Conservation (phyloP, 78 protist species). For the Protostelium mycophagum region DNA sequence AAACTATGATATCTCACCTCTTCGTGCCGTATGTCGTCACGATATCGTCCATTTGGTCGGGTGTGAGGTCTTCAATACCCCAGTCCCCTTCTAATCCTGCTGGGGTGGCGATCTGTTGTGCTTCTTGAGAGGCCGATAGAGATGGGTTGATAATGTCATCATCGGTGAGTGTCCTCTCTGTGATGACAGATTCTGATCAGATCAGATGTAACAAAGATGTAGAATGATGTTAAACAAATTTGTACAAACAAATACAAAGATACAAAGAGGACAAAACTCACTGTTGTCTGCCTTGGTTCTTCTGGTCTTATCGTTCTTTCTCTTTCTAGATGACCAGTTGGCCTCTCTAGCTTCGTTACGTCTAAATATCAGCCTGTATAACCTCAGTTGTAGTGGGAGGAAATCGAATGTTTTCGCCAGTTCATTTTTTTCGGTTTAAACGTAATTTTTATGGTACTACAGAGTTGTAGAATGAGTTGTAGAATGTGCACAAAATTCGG, state of each 20-base stretch:
- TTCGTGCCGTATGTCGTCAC: neutral
- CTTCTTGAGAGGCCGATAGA: neutral
- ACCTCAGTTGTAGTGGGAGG: too few species aligned
- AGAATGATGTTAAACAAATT: too few species aligned
- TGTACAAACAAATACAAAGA: too few species aligned
- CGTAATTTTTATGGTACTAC: too few species aligned
- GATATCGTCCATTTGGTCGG: neutral
- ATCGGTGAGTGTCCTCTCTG: neutral
- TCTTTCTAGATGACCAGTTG: neutral
- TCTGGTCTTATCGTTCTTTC: neutral
- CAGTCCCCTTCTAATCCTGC: neutral
- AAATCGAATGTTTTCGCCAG: too few species aligned
- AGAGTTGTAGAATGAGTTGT: too few species aligned
- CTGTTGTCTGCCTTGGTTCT: neutral
- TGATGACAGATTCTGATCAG: neutral
- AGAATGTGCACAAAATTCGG: too few species aligned
- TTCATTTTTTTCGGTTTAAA: too few species aligned
- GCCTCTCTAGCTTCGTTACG: neutral
- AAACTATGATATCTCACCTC: too few species aligned
- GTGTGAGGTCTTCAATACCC: neutral
- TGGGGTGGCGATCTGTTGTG: neutral
- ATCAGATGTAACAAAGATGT: neutral
- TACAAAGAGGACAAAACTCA: neutral
- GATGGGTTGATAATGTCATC: neutral
- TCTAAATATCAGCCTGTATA: neutral